A percentile compares a stretch with the other conserved stretches of the same genome.
Conservation (phyloP, 208 protist genomes). For the Kentomonas sorsogonicus region DNA sequence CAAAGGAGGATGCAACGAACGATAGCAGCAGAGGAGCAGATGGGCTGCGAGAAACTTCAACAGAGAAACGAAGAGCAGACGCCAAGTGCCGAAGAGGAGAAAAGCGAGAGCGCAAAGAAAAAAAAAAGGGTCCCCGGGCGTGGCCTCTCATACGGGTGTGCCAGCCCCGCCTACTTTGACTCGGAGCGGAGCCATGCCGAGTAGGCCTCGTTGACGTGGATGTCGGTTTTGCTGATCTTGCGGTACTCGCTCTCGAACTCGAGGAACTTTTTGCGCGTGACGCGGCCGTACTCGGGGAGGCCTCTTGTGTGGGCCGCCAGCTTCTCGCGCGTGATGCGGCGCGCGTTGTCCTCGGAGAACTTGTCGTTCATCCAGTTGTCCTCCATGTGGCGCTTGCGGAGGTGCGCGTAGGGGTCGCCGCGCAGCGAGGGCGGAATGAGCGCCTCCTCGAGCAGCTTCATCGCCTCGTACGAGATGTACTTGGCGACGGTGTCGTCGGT, state of each 20-base stretch:
- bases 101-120: conserved; percentile 5
- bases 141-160: neutral
- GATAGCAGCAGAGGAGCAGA: conserved; percentile 4
- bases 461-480: conserved; percentile 86
- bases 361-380: conserved; percentile 89
- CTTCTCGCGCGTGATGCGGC: conserved; percentile 64
- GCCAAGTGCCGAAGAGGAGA: neutral
- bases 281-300: conserved; percentile 64
- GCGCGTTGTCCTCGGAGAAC: conserved; percentile 76
- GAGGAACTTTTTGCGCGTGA: conserved; percentile 68
- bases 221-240: conserved; percentile 46
- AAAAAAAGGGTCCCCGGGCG: neutral
- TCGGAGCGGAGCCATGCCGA: conserved; percentile 70
- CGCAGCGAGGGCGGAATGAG: conserved; percentile 80
- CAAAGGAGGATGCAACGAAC: conserved; percentile 35
- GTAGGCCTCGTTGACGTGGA: conserved; percentile 78
- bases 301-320: conserved; percentile 76
- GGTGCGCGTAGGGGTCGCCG: conserved; percentile 76
- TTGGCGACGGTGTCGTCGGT: conserved; percentile 71
- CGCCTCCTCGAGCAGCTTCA: conserved; percentile 73
- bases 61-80: neutral
- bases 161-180: conserved; percentile 1
- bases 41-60: neutral
- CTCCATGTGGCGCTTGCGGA: conserved; percentile 87
- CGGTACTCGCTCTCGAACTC: conserved; percentile 71